Evolutionary conservation across 257 asterid species (phyloP), one percentile per base, ranked within the genome.

Genomic region (Linderniella brevidens): DNA sequence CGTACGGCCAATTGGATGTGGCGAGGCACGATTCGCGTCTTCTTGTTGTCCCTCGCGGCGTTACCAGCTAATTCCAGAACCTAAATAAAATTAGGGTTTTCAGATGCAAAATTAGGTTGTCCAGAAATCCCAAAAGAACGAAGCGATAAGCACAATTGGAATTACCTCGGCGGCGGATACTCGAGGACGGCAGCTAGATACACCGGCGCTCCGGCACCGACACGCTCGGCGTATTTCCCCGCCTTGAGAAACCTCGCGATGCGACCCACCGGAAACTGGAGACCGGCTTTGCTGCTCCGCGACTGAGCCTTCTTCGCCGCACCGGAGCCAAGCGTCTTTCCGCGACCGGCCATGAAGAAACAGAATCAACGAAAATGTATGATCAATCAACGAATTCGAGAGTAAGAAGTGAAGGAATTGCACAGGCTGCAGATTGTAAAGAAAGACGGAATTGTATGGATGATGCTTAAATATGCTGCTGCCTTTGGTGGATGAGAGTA

Each of bases 21-120:
- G 40, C 78, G 52, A 0, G 82, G 81, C 10, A 70, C 78, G 39
- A 70, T 73, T 56, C 80, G 63, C 0, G 74, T 73, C 69, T 73
- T 73, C 71, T 70, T 70, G 57, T 70, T 74, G 54, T 70, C 78
- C 59, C 78, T 61, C 4, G 75, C 78, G 4, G 78, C 77, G 17
- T 73, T 73, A 8, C 80, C 80, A 60, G 80, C 82, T 55, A 74
- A 36, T 37, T 74, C 78, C 17, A 74, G 65, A 11, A 70, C 78
- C 82, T 74, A 43, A 4, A 11, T 1, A 29, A 17, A 35, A 8
- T 49, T 11, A 35, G 17, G 50, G 6, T 37, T 40, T 19, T 8
- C 19, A 37, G n/a, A 36, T 1, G 6, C 7, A 8, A 8, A 37
- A 37, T 46, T 46, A 48, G 4, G 12, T 39, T 35, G n/a, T 45